Evolutionary conservation across 2,329 filamentous ascomycete species (phyloP).

Genomic region (Colletotrichum filicis): DNA sequence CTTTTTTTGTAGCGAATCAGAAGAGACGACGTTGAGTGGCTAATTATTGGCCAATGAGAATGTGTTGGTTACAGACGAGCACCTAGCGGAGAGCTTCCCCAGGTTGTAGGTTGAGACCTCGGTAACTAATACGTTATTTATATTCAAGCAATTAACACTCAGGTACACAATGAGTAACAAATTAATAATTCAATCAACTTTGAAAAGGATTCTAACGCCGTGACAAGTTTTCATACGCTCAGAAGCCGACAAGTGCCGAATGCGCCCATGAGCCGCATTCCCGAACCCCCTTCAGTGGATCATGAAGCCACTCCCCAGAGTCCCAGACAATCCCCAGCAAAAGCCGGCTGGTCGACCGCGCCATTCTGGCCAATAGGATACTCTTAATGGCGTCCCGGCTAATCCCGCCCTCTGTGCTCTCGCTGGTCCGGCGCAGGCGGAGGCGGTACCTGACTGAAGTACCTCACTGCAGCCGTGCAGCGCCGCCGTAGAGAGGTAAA

Average conservation of each 20-base stretch:
- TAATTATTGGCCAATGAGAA: constrained; percentile 21
- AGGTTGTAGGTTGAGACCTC: background rate
- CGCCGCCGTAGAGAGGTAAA: constrained; percentile 1
- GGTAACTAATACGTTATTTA: background rate
- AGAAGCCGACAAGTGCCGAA: constrained; percentile 2
- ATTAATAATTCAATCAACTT: background rate
- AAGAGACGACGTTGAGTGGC: background rate
- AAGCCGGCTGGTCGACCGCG: background rate
- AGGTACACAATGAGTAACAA: background rate
- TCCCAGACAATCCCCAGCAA: constrained; percentile 17
- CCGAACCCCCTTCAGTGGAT: constrained; percentile 24
- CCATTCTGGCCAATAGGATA: constrained; percentile 19
- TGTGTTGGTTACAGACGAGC: background rate
- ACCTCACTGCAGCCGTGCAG: background rate
- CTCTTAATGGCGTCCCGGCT: constrained; percentile 28
- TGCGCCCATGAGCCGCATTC: background rate
- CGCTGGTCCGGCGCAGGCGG: constrained; percentile 25
- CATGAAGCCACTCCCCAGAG: constrained; percentile 25
- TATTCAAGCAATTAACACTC: background rate
- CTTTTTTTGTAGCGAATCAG: constrained; percentile 29
- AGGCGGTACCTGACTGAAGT: constrained; percentile 32
- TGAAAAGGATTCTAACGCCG: background rate
- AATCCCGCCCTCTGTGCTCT: constrained; percentile 19
- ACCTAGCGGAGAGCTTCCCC: background rate
- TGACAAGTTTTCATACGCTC: background rate